Evolutionary conservation across 371 early-diverging fungal genomes (phyloP), one percentile per base, ranked within the genome.

Genomic region (Apophysomyces elegans): DNA sequence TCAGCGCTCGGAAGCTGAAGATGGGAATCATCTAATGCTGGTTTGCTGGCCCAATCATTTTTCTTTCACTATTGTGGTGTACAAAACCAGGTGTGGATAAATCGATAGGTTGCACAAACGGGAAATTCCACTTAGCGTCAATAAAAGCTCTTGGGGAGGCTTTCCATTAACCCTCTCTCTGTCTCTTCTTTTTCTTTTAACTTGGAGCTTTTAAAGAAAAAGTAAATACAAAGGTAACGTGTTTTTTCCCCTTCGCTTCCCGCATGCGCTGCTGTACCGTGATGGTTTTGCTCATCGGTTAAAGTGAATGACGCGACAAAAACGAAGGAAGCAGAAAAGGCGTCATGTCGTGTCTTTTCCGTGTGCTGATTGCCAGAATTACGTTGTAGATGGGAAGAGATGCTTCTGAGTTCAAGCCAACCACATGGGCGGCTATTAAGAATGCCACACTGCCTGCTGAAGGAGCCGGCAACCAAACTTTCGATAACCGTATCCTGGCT

Each of bases 401-500:
- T 45, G 61, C 38, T 32, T 26, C 69, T 38, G 58, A 50, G 37
- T 80, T 73, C 74, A 85, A 83, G 73, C 85, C 85, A 67, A 85
- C 86, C 16, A 72, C 76, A 60, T 89, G 86, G 82, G 75, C 82
- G 12, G 77, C 73, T 66, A 80, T 89, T 66, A 70, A 78, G 61
- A 89, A 89, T 67, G 73, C 91, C 21, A 73, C 87, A 11, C 81
- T 76, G 59, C 91, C 92, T 60, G 88, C 86, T 63, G 92, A 94
- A 75, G 87, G 92, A 67, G 91, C 90, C 21, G 93, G 93, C 62
- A 88, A 88, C 66, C 88, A 87, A 75, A 87, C 89, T 43, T 92
- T 87, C 78, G 88, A 83, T 78, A 87, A 85, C 73, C 84, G 84
- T 62, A 61, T 86, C 37, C 76, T 93, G 59, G 71, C 77, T 61